These are phyloP conservation scores for Hypoxylon perforatum DNA, from an alignment of 495 filamentous ascomycete genomes.

Conservation along the genomic window DNA sequence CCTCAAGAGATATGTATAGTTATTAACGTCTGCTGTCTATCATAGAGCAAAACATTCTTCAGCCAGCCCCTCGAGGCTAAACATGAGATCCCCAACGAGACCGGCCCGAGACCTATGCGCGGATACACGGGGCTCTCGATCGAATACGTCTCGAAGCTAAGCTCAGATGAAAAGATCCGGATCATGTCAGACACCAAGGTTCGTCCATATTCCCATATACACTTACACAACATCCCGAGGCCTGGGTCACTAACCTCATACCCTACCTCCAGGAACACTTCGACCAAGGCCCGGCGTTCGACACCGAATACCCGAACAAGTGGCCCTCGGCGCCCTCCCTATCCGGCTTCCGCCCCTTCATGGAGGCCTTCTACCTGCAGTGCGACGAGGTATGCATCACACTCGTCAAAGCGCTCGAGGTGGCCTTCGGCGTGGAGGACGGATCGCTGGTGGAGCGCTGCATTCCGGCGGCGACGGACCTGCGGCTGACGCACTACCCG, in stretches of 20 bases:
- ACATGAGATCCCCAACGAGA: constrained; percentile 9
- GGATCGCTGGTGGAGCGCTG: constrained; percentile 19
- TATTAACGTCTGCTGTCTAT: neutral
- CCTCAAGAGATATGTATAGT: neutral
- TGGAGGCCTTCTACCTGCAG: constrained; percentile 39
- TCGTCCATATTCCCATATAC: neutral
- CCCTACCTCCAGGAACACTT: constrained; percentile 50
- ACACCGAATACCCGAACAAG: constrained; percentile 43
- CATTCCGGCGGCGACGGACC: constrained; percentile 45
- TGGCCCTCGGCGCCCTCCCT: constrained; percentile 42
- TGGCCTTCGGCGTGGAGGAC: constrained; percentile 16
- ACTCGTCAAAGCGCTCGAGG: constrained; percentile 38
- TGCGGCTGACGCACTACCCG: constrained; percentile 71
- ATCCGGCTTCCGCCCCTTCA: constrained; percentile 45
- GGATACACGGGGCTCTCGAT: constrained; percentile 10
- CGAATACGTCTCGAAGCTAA: constrained; percentile 14
- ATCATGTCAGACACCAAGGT: constrained; percentile 17
- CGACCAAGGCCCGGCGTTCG: constrained; percentile 41
- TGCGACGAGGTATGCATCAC: constrained; percentile 33
- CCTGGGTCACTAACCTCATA: neutral
- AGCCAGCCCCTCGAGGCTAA: constrained; percentile 8
- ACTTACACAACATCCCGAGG: neutral
- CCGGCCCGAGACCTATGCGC: constrained; percentile 16
- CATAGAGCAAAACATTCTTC: constrained; percentile 23
- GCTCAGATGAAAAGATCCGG: constrained; percentile 2